phyloP scores from a whole-genome alignment of 202 grass and related monocot genomes.

The Musa balbisiana region DNA sequence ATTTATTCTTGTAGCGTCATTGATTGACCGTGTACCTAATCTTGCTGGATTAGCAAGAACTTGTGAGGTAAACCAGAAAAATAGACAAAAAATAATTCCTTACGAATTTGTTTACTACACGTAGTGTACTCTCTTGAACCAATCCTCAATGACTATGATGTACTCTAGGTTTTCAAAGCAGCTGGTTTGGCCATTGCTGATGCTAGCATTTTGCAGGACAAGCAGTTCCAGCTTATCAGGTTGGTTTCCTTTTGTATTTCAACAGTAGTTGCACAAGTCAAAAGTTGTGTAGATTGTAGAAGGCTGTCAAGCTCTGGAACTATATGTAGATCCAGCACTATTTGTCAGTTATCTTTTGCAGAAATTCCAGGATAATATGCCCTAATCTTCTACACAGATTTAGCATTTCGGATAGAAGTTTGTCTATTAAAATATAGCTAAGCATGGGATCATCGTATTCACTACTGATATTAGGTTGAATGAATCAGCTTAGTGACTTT shows the following conservation, averaged over 20 bases:
- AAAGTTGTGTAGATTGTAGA: too few relatives aligned
- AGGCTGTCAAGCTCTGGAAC: too few relatives aligned
- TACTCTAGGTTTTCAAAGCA: slow-evolving; percentile 58
- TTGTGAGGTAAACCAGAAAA: slow-evolving; percentile 41
- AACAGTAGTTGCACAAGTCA: background rate
- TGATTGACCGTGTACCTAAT: slow-evolving; percentile 87
- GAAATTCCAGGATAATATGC: background rate
- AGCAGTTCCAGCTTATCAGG: slow-evolving; percentile 91
- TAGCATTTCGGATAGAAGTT: too few relatives aligned
- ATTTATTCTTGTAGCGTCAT: slow-evolving; percentile 71
- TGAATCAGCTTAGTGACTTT: too few relatives aligned
- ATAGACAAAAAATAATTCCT: background rate
- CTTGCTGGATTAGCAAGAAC: slow-evolving; percentile 83
- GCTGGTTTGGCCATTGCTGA: slow-evolving; percentile 56
- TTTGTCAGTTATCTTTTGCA: slow-evolving; percentile 5
- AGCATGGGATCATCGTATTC: too few relatives aligned
- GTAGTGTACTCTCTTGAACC: background rate
- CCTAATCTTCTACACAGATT: too few relatives aligned
- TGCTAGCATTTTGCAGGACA: slow-evolving; percentile 59
- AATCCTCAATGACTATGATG: background rate
- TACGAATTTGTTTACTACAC: background rate
- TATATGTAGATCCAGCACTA: background rate
- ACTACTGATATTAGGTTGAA: too few relatives aligned
- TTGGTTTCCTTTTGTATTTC: slow-evolving; percentile 4
- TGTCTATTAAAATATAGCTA: too few relatives aligned